Conservation (phyloP, 306 rosid genomes). For the Inga leiocalycina region DNA sequence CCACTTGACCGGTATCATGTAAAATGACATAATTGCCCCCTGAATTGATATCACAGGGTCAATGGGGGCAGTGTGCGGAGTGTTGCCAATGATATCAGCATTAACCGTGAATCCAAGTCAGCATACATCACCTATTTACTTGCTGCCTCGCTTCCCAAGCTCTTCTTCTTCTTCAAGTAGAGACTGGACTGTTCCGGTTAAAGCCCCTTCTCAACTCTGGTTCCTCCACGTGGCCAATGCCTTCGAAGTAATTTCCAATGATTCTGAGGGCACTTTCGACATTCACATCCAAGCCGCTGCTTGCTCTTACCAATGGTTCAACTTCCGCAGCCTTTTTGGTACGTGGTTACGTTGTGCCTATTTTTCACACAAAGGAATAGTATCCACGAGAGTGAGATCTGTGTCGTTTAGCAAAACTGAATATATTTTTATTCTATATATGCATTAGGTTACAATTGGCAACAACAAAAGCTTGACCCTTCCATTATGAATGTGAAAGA, state of each 20-base stretch:
- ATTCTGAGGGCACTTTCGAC: slow-evolving; percentile 47
- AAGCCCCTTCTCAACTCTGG: slow-evolving; percentile 87
- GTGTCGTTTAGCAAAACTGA: background rate
- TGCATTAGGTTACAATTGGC: slow-evolving; percentile 81
- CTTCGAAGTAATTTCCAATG: slow-evolving; percentile 42
- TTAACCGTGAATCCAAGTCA: slow-evolving; percentile 74
- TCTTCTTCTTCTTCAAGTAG: slow-evolving; percentile 16
- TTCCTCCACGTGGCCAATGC: slow-evolving; percentile 87
- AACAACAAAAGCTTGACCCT: slow-evolving; percentile 73
- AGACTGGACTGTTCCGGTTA: slow-evolving; percentile 79
- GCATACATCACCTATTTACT: slow-evolving; percentile 64
- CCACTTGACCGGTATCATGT: too few species aligned
- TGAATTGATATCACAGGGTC: slow-evolving; percentile 53
- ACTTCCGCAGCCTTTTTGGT: slow-evolving; percentile 81
- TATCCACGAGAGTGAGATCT: background rate
- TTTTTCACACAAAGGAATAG: too few species aligned
- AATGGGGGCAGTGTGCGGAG: slow-evolving; percentile 75
- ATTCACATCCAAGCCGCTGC: slow-evolving; percentile 73
- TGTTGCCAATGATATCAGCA: slow-evolving; percentile 89
- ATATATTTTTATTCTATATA: background rate
- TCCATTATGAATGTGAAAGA: slow-evolving; percentile 68
- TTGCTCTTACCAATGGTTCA: slow-evolving; percentile 96
- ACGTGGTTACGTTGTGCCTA: background rate
- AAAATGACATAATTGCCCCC: too few species aligned
- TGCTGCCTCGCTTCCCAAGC: slow-evolving; percentile 68